Evolutionary conservation across 2,329 filamentous ascomycete genomes (phyloP), one percentile per base, ranked within the genome.

Genomic region (Cyanodermella asteris): DNA sequence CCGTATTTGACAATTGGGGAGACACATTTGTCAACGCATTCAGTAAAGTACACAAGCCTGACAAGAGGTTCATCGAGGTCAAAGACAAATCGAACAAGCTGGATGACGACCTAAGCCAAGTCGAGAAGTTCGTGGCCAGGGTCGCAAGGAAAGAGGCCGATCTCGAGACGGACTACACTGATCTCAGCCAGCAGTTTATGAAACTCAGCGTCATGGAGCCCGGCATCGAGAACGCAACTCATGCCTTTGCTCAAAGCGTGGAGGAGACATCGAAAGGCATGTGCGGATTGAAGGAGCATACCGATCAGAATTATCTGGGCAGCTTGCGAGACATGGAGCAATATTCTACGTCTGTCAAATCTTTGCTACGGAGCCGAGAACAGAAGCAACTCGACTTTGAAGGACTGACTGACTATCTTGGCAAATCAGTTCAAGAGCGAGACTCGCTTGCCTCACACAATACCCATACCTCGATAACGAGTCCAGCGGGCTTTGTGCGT

Each of bases 371-470:
- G 47, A 78, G 78, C 2, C 72, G 87, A 18, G 87, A 97, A 53
- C 81, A 90, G 53, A 97, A 97, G 46, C 87, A 97, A 47, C 72
- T 97, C 29, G 87, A 97, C 53, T 91, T 84, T 42, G 87, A 97
- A 51, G 82, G 80, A 35, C 61, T 97, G 17, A 91, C 81, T 15
- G 84, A 94, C 45, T 94, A 94, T 48, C 74, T 93, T 27, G 77
- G 77, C 52, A 91, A 91, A 46, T 80, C 78, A 1, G 80, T 78
- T 3, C 55, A 69, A 4, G 87, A 97, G 48, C 73, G 82, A 23
- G 87, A 97, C 49, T 59, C 64, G 10, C 66, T 91, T 3, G 64
- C 67, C 19, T 66, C 68, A 1, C 67, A 70, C 7, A 68, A 72
- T 33, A 61, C 62, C 20, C 50, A 53, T 22, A 55, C 59, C 5